phyloP scores from a whole-genome alignment of 371 early-diverging fungal genomes.

The Mortierella sp. region DNA sequence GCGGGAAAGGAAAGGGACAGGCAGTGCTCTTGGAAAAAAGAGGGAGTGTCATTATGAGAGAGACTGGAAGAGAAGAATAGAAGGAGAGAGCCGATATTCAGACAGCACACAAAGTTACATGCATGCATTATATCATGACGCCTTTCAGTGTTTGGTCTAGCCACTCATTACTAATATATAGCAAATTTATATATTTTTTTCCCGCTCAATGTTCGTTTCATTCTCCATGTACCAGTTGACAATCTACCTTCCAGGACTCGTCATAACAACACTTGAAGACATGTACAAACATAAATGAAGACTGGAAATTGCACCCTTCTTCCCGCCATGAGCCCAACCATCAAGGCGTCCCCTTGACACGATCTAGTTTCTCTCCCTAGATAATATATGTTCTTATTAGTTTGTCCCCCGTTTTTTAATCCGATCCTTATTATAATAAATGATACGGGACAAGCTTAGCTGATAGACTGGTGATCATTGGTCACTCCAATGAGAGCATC shows the following conservation, averaged over 20 bases:
- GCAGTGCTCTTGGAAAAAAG: background rate
- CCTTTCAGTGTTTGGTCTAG: background rate
- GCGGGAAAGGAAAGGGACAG: background rate
- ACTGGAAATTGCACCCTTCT: slow-evolving; percentile 1
- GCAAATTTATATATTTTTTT: background rate
- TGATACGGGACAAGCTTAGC: slow-evolving; percentile 4
- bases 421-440: background rate
- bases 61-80: background rate
- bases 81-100: background rate
- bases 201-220: slow-evolving; percentile 1
- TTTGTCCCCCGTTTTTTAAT: background rate
- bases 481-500: background rate
- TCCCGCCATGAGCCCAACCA: slow-evolving; percentile 11
- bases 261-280: background rate
- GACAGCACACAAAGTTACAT: background rate
- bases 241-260: background rate
- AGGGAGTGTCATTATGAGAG: background rate
- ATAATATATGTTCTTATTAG: background rate
- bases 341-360: background rate
- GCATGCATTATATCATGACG: background rate
- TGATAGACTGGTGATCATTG: background rate
- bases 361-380: background rate
- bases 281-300: background rate
- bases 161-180: background rate
- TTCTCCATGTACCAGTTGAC: background rate